phyloP scores from a whole-genome alignment of 2,329 filamentous ascomycete species.

The Stagonosporopsis chrysanthemi region DNA sequence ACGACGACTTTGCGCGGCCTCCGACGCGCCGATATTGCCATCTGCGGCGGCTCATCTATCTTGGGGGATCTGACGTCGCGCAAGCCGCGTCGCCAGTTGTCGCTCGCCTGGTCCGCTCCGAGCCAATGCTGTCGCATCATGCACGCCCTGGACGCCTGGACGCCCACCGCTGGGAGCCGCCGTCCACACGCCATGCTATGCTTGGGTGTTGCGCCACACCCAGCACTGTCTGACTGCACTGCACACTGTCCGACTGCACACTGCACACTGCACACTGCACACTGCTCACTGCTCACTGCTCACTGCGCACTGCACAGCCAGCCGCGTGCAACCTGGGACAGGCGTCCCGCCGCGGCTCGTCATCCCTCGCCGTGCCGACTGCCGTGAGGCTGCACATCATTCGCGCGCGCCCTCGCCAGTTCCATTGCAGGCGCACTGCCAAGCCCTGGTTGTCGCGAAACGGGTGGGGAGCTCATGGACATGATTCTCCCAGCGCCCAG shows the following conservation, averaged over 20 bases:
- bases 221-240: too few relatives aligned
- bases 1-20: constrained; percentile 15
- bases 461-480: constrained; percentile 29
- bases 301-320: constrained; percentile 4
- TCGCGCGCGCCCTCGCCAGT: constrained; percentile 17
- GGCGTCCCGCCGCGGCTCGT: constrained; percentile 2
- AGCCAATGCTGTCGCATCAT: constrained; percentile 12
- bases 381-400: constrained; percentile 13
- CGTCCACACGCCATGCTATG: constrained; percentile 2
- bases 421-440: constrained; percentile 25
- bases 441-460: constrained; percentile 32
- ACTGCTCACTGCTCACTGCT: too few relatives aligned
- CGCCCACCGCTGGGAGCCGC: constrained; percentile 2
- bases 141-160: too few relatives aligned
- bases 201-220: constrained; percentile 13
- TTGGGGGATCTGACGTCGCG: constrained; percentile 16
- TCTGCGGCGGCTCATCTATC: constrained; percentile 19
- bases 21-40: constrained; percentile 12
- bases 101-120: too few relatives aligned
- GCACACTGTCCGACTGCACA: too few relatives aligned
- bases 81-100: constrained; percentile 2
- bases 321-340: neutral
- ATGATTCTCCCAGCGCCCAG: constrained; percentile 29
- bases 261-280: too few relatives aligned
- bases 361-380: constrained; percentile 20